Conservation (phyloP, 163 green algal species). For the Chloromonas sp. region DNA sequence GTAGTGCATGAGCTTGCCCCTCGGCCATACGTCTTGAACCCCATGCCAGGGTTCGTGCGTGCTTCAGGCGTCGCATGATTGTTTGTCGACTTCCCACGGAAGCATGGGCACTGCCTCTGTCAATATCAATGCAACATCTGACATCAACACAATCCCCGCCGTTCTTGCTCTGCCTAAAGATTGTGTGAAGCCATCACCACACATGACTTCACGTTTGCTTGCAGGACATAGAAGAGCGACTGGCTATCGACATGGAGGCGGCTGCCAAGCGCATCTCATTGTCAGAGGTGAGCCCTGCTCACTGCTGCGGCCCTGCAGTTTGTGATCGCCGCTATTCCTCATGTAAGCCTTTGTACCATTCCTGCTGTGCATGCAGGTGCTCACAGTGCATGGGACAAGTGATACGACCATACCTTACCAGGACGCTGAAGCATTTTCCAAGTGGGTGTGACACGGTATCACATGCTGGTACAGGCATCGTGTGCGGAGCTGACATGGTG, state of each 20-base stretch:
- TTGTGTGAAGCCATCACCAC: background rate
- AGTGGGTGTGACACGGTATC: background rate
- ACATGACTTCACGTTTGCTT: background rate
- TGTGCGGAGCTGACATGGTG: background rate
- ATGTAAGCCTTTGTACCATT: too few species aligned
- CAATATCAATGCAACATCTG: background rate
- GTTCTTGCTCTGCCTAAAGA: background rate
- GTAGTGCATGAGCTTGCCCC: too few species aligned
- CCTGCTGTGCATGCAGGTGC: conserved; percentile 11
- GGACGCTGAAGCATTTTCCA: conserved; percentile 35
- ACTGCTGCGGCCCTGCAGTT: too few species aligned
- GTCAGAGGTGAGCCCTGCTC: background rate
- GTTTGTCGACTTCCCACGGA: too few species aligned
- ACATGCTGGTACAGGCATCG: conserved; percentile 5
- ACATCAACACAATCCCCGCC: background rate
- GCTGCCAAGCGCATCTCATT: conserved; percentile 28
- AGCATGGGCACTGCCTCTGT: background rate
- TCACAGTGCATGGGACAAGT: conserved; percentile 52
- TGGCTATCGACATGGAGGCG: conserved; percentile 43
- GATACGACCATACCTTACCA: conserved; percentile 47
- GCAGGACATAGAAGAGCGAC: conserved; percentile 49
- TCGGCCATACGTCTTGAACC: too few species aligned
- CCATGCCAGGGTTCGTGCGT: too few species aligned
- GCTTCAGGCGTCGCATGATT: too few species aligned
- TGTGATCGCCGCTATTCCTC: too few species aligned